Evolutionary conservation across 169 alveolate species (phyloP), one percentile per base, ranked within the genome.

Genomic region (Amoebophrya sp.): DNA sequence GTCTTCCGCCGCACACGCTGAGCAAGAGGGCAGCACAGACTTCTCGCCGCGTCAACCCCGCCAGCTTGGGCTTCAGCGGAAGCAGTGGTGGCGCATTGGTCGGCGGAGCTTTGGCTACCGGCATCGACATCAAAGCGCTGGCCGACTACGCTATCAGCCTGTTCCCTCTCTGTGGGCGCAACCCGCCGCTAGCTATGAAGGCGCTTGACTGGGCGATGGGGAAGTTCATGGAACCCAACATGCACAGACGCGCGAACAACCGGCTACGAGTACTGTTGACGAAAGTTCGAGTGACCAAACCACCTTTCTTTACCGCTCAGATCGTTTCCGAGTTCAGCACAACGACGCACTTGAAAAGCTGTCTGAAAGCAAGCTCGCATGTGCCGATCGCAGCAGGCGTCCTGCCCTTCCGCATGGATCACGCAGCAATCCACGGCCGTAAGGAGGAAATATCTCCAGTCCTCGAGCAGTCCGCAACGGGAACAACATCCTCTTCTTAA

Each of bases 211-310:
- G 36, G 33, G 33, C 36, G 36, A 6, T 65, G 83, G 33, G 39
- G 83, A 65, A 65, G 83, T 65, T 65, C n/a, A 29, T 65, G 2
- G 83, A 65, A 18, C 83, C 83, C 38, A 65, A 65, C 83, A 65
- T 65, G 83, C n/a, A 0, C 2, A 1, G 33, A 36, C 12, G 83
- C 12, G 83, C 83, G 33, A 65, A 18, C 1, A 65, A 65, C 83
- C 12, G 83, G 33, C 3, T 65, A 26, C 83, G 83, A 29, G n/a
- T 65, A 29, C 26, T 65, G 36, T 36, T 65, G 36, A 65, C 83
- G 33, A 65, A 65, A 29, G 83, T 65, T 6, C 33, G 36, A 29
- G 26, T 26, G 39, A 65, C 33, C 83, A 65, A 65, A 0, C 33
- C 33, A 10, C 83, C 83, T 29, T 65, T 65, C 26, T 36, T 65